A percentile compares a stretch with the other conserved stretches of the same genome.
Conservation (phyloP, 805 yeast genomes). For the Clavispora phyllophila region DNA sequence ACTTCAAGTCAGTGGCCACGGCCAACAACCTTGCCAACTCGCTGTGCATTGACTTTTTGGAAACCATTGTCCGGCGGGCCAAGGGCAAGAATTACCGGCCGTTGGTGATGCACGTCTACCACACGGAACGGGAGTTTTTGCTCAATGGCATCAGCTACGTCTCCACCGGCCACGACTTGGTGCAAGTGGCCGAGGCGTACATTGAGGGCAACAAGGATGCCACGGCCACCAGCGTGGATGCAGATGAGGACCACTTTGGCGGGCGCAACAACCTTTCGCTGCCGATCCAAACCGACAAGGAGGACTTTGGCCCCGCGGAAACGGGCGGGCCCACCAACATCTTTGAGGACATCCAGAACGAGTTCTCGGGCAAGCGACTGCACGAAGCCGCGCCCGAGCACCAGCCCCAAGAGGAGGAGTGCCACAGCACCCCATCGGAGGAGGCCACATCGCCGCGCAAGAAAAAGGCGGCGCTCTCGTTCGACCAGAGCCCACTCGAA, state of each 20-base stretch:
- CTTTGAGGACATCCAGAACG: conserved; percentile 17
- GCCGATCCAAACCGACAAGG: conserved; percentile 19
- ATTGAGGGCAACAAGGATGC: conserved; percentile 7
- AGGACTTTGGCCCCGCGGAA: conserved; percentile 8
- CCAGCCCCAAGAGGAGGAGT: background rate
- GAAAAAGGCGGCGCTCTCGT: background rate
- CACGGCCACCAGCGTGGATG: conserved; percentile 17
- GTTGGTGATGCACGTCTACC: conserved; percentile 27
- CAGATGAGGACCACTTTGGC: conserved; percentile 8
- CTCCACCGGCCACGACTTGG: conserved; percentile 23
- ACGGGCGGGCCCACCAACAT: conserved; percentile 9
- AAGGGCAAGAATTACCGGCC: conserved; percentile 21
- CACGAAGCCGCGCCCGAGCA: background rate
- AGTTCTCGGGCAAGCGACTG: conserved; percentile 2
- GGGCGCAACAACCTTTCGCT: conserved; percentile 20
- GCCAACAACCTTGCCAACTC: conserved; percentile 68
- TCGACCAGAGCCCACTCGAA: background rate
- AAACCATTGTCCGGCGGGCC: conserved; percentile 30
- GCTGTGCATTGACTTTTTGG: conserved; percentile 65
- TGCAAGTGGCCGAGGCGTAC: conserved; percentile 4
- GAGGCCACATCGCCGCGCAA: background rate
- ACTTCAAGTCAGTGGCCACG: conserved; percentile 44
- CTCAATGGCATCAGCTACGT: conserved; percentile 21
- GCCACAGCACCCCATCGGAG: background rate
- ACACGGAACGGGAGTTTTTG: conserved; percentile 25